Evolutionary conservation across 2,329 filamentous ascomycete genomes (phyloP).

Genomic region (Aureobasidium melanogenum): DNA sequence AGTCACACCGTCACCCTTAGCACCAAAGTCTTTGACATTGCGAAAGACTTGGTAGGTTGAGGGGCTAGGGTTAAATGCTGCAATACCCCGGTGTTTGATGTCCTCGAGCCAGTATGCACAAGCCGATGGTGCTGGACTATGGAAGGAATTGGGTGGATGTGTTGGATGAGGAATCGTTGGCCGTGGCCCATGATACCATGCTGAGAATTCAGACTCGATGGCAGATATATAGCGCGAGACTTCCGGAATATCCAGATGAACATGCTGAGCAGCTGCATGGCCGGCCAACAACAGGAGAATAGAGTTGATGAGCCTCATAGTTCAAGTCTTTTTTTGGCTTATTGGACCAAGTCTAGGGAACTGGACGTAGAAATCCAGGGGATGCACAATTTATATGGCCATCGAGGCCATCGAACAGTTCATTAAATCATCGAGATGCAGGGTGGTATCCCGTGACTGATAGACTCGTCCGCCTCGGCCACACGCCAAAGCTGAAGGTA

Average conservation of each 20-base stretch:
- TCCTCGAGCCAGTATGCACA: conserved; percentile 34
- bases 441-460: not conserved
- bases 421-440: not conserved
- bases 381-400: not conserved
- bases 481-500: not conserved
- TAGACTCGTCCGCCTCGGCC: not conserved
- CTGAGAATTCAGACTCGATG: conserved; percentile 4
- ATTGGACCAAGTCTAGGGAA: too few species aligned
- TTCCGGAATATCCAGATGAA: conserved; percentile 14
- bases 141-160: not conserved
- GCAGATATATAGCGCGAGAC: conserved; percentile 12
- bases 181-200: conserved; percentile 9
- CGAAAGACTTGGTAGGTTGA: conserved; percentile 6
- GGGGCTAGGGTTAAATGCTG: conserved; percentile 37
- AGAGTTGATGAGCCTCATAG: not conserved
- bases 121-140: not conserved
- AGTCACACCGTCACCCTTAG: conserved; percentile 52
- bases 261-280: conserved; percentile 13
- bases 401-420: not conserved
- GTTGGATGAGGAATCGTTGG: not conserved
- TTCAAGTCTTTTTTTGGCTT: not conserved
- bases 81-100: conserved; percentile 39
- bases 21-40: conserved; percentile 36
- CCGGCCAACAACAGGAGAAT: not conserved
- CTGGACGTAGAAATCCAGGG: not conserved